Conservation (phyloP, 1,139 yeast species). For the Kodamaea alishanica region DNA sequence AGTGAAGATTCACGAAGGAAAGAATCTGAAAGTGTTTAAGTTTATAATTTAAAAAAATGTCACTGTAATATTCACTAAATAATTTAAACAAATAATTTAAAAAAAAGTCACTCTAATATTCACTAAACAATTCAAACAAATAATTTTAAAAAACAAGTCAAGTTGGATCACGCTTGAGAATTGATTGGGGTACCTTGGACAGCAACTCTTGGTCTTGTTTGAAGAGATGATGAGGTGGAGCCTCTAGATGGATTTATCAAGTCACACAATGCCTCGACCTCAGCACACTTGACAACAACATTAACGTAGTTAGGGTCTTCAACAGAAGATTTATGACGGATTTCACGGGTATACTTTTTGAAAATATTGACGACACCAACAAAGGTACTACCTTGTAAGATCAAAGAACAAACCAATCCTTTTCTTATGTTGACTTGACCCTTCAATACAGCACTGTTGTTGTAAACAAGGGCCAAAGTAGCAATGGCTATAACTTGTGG, state of each 20-base stretch:
- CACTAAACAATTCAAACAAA: too few relatives aligned
- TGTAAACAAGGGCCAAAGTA: slow-evolving; percentile 79
- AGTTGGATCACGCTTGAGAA: too few relatives aligned
- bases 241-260: slow-evolving; percentile 53
- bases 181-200: too few relatives aligned
- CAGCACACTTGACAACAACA: slow-evolving; percentile 82
- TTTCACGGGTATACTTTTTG: slow-evolving; percentile 65
- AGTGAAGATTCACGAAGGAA: too few relatives aligned
- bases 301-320: slow-evolving; percentile 83
- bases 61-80: too few relatives aligned
- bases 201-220: too few relatives aligned
- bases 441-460: slow-evolving; percentile 71
- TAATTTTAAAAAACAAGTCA: too few relatives aligned
- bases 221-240: slow-evolving; percentile 32
- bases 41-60: too few relatives aligned
- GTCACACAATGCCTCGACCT: slow-evolving; percentile 82
- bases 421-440: slow-evolving; percentile 82
- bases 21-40: too few relatives aligned
- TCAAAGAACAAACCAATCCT: slow-evolving; percentile 82
- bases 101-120: too few relatives aligned
- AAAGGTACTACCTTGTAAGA: slow-evolving; percentile 68
- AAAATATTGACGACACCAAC: slow-evolving; percentile 75
- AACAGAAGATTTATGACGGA: slow-evolving; percentile 76
- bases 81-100: too few relatives aligned
- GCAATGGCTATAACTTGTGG: slow-evolving; percentile 99